These are phyloP conservation scores for Colletotrichum sp. DNA, from an alignment of 2,329 filamentous ascomycete species.

Conservation along the genomic window DNA sequence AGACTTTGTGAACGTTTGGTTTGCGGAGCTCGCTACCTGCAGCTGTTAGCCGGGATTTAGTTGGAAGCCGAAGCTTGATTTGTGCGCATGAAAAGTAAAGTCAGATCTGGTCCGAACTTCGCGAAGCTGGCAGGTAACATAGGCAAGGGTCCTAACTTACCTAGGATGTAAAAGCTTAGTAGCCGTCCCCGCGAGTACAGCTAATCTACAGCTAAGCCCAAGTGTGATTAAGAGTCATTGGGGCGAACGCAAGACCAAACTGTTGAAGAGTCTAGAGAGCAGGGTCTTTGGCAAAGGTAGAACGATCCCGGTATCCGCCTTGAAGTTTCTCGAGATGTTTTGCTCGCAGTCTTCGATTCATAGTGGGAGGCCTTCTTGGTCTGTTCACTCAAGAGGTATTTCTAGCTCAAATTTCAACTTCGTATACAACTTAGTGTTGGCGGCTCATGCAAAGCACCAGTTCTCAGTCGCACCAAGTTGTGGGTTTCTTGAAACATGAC, in stretches of 20 bases:
- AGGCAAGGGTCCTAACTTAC: not conserved
- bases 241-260: not conserved
- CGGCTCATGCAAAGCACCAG: not conserved
- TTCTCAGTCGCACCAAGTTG: not conserved
- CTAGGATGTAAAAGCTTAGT: not conserved
- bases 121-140: not conserved
- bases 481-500: not conserved
- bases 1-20: not conserved
- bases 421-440: not conserved
- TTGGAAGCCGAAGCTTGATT: not conserved
- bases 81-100: not conserved
- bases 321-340: not conserved
- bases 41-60: not conserved
- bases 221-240: not conserved
- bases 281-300: not conserved
- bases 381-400: not conserved
- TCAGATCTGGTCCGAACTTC: not conserved
- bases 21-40: not conserved
- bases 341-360: not conserved
- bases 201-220: not conserved
- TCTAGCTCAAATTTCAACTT: not conserved
- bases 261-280: not conserved
- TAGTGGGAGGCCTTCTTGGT: not conserved
- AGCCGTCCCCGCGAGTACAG: not conserved
- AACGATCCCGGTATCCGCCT: not conserved